phyloP scores from a whole-genome alignment of 495 filamentous ascomycete species.

The Ramalina intermedia region DNA sequence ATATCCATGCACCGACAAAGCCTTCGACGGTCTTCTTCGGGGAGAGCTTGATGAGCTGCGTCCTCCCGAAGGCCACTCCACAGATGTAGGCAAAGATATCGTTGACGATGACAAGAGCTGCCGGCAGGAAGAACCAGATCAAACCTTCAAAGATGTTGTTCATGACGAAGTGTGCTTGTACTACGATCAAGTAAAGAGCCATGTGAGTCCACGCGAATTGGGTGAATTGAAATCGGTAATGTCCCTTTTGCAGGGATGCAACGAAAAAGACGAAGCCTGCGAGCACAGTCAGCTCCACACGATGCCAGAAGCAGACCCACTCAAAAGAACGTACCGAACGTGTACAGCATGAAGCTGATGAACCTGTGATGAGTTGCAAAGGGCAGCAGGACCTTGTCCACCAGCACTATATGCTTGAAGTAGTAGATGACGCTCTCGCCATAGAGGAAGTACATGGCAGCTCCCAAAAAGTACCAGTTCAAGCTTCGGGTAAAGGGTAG shows the following conservation, averaged over 20 bases:
- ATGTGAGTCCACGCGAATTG: slow-evolving; percentile 99
- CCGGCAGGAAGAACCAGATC: slow-evolving; percentile 99
- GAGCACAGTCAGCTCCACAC: slow-evolving; percentile 1
- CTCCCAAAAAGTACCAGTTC: slow-evolving; percentile 99
- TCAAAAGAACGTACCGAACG: slow-evolving; percentile 56
- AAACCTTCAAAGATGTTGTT: slow-evolving; percentile 99
- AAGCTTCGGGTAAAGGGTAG: slow-evolving; percentile 86
- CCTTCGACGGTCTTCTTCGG: slow-evolving; percentile 99
- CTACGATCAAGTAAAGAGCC: slow-evolving; percentile 93
- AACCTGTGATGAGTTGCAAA: slow-evolving; percentile 97
- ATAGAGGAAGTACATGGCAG: slow-evolving; percentile 97
- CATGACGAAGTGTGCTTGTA: slow-evolving; percentile 98
- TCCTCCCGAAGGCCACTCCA: slow-evolving; percentile 92
- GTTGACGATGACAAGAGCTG: slow-evolving; percentile 89
- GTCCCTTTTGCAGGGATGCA: slow-evolving; percentile 82
- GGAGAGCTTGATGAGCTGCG: slow-evolving; percentile 92
- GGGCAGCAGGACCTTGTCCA: slow-evolving; percentile 84
- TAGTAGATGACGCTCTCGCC: slow-evolving; percentile 99
- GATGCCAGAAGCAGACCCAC: not conserved
- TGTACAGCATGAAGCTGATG: slow-evolving; percentile 94
- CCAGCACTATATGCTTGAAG: slow-evolving; percentile 93
- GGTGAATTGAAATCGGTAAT: slow-evolving; percentile 96
- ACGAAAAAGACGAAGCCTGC: slow-evolving; percentile 98
- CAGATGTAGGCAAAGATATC: slow-evolving; percentile 98
- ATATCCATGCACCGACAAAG: slow-evolving; percentile 92